phyloP scores from a whole-genome alignment of 176 grass and related monocot species.

The Rhynchospora breviuscula region DNA sequence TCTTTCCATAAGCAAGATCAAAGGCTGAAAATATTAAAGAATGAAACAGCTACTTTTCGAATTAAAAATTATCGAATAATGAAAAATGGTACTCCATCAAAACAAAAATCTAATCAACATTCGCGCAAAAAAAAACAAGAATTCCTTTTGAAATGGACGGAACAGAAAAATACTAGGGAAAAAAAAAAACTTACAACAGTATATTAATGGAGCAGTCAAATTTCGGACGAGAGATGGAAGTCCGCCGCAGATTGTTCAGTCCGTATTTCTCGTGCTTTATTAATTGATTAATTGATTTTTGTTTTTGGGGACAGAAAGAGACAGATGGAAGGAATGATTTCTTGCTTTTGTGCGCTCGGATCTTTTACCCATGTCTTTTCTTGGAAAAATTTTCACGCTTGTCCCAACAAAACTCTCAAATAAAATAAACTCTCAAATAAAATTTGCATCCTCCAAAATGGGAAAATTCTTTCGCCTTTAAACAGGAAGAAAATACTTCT shows the following conservation, averaged over 20 bases:
- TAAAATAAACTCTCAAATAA: background rate
- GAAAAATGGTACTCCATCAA: background rate
- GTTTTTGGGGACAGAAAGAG: background rate
- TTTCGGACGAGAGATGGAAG: background rate
- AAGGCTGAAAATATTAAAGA: background rate
- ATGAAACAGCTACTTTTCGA: background rate
- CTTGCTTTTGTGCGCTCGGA: background rate
- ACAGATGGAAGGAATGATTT: background rate
- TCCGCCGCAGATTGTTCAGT: background rate
- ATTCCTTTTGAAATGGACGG: background rate
- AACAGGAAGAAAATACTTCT: background rate
- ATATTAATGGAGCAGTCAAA: background rate
- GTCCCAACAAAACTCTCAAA: background rate
- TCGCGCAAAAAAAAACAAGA: background rate
- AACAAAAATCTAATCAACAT: background rate
- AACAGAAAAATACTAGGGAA: background rate
- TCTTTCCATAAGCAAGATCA: background rate
- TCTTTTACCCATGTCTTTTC: background rate
- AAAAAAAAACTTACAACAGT: slow-evolving; percentile 2
- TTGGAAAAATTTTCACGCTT: background rate
- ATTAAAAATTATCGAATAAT: background rate
- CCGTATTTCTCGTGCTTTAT: background rate
- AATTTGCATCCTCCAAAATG: background rate
- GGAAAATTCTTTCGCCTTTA: background rate
- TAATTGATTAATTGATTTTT: background rate